These are phyloP conservation scores for Trichoderma sp. DNA, from an alignment of 2,329 filamentous ascomycete genomes.

Conservation along the genomic window DNA sequence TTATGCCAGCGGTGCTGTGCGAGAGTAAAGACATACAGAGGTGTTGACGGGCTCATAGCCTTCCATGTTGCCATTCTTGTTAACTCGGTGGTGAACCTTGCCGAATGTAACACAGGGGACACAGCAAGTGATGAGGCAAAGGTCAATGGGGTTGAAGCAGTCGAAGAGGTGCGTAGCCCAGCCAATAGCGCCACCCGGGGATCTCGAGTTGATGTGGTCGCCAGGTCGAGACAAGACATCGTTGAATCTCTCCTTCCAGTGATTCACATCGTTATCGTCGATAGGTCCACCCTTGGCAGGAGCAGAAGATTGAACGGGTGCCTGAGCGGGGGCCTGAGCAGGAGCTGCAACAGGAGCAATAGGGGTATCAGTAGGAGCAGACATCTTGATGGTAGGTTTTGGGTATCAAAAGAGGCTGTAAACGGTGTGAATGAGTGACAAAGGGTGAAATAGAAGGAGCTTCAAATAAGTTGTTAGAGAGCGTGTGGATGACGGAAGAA, in stretches of 20 bases:
- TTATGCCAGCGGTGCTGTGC: not conserved
- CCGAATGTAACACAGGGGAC: conserved; percentile 49
- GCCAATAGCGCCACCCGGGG: conserved; percentile 36
- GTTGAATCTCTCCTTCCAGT: conserved; percentile 46
- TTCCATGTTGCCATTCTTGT: conserved; percentile 39
- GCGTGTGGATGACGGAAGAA: not conserved
- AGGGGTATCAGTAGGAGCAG: not conserved
- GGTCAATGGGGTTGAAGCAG: conserved; percentile 45
- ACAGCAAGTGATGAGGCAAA: conserved; percentile 46
- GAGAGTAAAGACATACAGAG: conserved; percentile 35
- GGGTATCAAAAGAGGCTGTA: conserved; percentile 13
- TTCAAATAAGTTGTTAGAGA: not conserved
- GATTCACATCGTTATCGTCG: conserved; percentile 43
- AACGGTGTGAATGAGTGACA: conserved; percentile 8
- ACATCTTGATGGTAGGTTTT: not conserved
- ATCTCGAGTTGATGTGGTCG: conserved; percentile 44
- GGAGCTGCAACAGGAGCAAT: not conserved
- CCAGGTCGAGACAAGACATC: conserved; percentile 42
- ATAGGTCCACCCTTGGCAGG: conserved; percentile 33
- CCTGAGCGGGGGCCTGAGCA: not conserved
- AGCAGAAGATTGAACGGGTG: conserved; percentile 15
- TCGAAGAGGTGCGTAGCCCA: conserved; percentile 44
- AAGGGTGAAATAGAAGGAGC: not conserved
- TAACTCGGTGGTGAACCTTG: conserved; percentile 47
- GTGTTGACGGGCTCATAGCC: conserved; percentile 49